Evolutionary conservation across 805 yeast species (phyloP).

Genomic region (Pichia nanzhaoensis): DNA sequence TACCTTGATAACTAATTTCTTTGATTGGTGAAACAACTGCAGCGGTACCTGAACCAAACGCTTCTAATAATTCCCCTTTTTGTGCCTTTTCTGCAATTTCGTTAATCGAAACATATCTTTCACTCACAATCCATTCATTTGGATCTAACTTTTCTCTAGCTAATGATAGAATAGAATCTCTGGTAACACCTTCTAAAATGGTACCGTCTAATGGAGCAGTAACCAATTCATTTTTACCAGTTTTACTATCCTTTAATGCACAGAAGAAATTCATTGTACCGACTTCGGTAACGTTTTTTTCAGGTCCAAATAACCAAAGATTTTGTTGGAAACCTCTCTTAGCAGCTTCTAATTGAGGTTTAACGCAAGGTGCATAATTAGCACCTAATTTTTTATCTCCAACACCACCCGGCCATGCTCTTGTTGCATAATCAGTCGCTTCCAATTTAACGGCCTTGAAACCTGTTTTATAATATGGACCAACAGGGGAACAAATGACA

Average conservation of each 20-base stretch:
- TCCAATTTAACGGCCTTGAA: conserved; percentile 92
- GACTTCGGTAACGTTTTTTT: conserved; percentile 84
- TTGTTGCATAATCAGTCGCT: conserved; percentile 91
- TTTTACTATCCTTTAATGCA: conserved; percentile 65
- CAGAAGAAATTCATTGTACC: conserved; percentile 97
- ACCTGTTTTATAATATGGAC: conserved; percentile 92
- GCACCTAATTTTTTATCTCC: conserved; percentile 97
- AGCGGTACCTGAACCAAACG: conserved; percentile 97
- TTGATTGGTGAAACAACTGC: conserved; percentile 93
- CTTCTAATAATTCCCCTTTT: conserved; percentile 83
- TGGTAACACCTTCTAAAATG: conserved; percentile 92
- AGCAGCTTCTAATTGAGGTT: conserved; percentile 89
- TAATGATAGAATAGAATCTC: conserved; percentile 77
- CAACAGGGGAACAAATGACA: conserved; percentile 92
- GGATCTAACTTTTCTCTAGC: conserved; percentile 71
- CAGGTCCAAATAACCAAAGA: conserved; percentile 92
- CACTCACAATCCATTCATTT: conserved; percentile 74
- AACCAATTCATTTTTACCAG: conserved; percentile 84
- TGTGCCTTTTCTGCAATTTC: conserved; percentile 75
- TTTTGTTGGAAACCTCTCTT: conserved; percentile 90
- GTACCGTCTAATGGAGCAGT: conserved; percentile 98
- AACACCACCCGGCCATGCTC: conserved; percentile 99
- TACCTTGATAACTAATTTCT: conserved; percentile 73
- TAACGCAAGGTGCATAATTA: conserved; percentile 92
- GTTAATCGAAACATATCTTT: conserved; percentile 73